Evolutionary conservation across 371 early-diverging fungal genomes (phyloP).

Genomic region (Mucor irregularis): DNA sequence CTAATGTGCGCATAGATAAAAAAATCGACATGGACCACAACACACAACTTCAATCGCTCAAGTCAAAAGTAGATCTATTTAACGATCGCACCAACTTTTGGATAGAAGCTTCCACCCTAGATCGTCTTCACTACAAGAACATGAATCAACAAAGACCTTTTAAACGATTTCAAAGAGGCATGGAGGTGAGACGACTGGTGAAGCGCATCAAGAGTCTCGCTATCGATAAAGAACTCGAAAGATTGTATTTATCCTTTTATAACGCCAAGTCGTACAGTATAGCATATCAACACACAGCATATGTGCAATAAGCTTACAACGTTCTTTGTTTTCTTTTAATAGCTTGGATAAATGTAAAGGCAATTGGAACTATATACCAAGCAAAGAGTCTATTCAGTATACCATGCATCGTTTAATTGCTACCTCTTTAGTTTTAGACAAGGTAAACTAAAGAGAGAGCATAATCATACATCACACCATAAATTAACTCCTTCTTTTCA

Average conservation of each 20-base stretch:
- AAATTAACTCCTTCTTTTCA: not conserved
- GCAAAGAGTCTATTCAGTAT: slow-evolving; percentile 38
- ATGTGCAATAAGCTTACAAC: too few relatives aligned
- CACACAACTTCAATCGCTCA: slow-evolving; percentile 17
- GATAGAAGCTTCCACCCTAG: slow-evolving; percentile 37
- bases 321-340: not conserved
- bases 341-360: slow-evolving; percentile 29
- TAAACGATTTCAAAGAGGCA: slow-evolving; percentile 35
- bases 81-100: slow-evolving; percentile 31
- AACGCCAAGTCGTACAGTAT: slow-evolving; percentile 27
- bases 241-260: slow-evolving; percentile 38
- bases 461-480: not conserved
- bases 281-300: too few relatives aligned
- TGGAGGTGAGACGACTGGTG: slow-evolving; percentile 27
- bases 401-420: slow-evolving; percentile 41
- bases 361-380: slow-evolving; percentile 35
- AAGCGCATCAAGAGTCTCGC: slow-evolving; percentile 34
- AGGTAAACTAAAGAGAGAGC: slow-evolving; percentile 11
- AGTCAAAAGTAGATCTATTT: slow-evolving; percentile 14
- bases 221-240: slow-evolving; percentile 28
- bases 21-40: slow-evolving; percentile 27
- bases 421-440: slow-evolving; percentile 36
- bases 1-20: slow-evolving; percentile 33
- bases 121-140: slow-evolving; percentile 38
- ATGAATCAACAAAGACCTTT: slow-evolving; percentile 42